Evolutionary conservation across 169 alveolate species (phyloP).

Genomic region (Eimeria tenella): DNA sequence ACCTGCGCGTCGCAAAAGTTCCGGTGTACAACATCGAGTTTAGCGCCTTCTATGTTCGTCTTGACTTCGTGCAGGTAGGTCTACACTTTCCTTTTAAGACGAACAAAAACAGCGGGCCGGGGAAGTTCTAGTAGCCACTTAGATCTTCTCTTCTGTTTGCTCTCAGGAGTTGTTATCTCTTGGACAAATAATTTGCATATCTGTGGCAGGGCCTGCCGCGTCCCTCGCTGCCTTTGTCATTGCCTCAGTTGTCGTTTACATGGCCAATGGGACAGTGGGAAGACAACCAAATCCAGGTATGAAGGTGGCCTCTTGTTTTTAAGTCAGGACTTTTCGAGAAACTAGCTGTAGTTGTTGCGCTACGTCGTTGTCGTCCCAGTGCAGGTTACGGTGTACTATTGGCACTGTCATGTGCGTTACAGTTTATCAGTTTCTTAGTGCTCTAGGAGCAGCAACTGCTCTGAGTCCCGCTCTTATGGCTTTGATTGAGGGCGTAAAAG

Average conservation of each 20-base stretch:
- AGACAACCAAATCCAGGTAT: constrained; percentile 58
- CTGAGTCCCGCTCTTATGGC: constrained; percentile 52
- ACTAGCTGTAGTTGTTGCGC: no score
- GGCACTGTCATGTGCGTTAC: not conserved
- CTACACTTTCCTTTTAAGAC: not conserved
- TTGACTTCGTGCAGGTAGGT: constrained; percentile 61
- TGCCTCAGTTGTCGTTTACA: constrained; percentile 33
- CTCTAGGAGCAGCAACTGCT: constrained; percentile 69
- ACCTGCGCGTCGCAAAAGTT: constrained; percentile 34
- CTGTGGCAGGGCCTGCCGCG: constrained; percentile 63
- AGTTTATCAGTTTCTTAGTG: constrained; percentile 74
- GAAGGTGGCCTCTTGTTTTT: no score
- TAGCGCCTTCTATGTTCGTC: constrained; percentile 55
- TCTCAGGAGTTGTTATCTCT: constrained; percentile 37
- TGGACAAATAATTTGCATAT: constrained; percentile 3
- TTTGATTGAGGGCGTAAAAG: constrained; percentile 45
- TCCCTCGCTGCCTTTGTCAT: constrained; percentile 51
- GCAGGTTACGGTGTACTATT: no score
- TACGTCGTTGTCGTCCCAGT: no score
- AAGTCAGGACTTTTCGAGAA: no score
- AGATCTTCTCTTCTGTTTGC: not conserved
- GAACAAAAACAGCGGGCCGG: not conserved
- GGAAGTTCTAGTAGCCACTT: not conserved
- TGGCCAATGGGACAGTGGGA: constrained; percentile 56
- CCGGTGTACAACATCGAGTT: constrained; percentile 40